Conservation (phyloP, 2,329 filamentous ascomycete genomes). For the Pseudocercospora musae region DNA sequence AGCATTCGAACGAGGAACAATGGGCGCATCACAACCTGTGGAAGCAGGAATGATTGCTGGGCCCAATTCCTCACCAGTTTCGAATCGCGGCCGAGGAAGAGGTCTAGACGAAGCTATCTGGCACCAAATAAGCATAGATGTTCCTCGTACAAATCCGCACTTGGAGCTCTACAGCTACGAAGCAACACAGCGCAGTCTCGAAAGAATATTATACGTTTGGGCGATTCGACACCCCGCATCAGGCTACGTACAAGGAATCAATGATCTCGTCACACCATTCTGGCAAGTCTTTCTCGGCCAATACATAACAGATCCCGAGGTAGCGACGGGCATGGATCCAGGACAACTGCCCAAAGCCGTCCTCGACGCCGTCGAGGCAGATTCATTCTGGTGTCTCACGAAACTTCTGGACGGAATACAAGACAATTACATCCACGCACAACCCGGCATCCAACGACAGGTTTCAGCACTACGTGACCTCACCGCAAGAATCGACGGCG, state of each 20-base stretch:
- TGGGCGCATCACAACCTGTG: constrained; percentile 36
- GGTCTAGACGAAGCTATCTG: constrained; percentile 95
- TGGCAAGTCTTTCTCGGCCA: constrained; percentile 95
- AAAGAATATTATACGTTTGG: constrained; percentile 96
- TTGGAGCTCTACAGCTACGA: constrained; percentile 94
- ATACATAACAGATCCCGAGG: constrained; percentile 91
- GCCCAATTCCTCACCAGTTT: constrained; percentile 38
- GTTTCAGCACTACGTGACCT: constrained; percentile 85
- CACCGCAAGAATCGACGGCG: constrained; percentile 81
- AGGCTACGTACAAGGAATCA: constrained; percentile 97
- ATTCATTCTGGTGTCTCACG: constrained; percentile 97
- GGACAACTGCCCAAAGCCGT: constrained; percentile 88
- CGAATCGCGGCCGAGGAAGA: constrained; percentile 60
- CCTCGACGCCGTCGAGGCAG: constrained; percentile 92
- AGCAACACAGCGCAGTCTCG: constrained; percentile 88
- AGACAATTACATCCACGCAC: constrained; percentile 97
- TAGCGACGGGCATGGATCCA: constrained; percentile 93
- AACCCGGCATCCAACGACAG: constrained; percentile 93
- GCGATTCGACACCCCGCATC: constrained; percentile 95
- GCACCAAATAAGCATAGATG: constrained; percentile 99
- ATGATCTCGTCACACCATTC: constrained; percentile 94
- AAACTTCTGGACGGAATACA: constrained; percentile 98
- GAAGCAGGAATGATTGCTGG: constrained; percentile 54
- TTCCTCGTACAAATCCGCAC: constrained; percentile 93
- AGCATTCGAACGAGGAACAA: constrained; percentile 57